Evolutionary conservation across 2,329 filamentous ascomycete species (phyloP).

Genomic region (Westerdykella aurantiaca): DNA sequence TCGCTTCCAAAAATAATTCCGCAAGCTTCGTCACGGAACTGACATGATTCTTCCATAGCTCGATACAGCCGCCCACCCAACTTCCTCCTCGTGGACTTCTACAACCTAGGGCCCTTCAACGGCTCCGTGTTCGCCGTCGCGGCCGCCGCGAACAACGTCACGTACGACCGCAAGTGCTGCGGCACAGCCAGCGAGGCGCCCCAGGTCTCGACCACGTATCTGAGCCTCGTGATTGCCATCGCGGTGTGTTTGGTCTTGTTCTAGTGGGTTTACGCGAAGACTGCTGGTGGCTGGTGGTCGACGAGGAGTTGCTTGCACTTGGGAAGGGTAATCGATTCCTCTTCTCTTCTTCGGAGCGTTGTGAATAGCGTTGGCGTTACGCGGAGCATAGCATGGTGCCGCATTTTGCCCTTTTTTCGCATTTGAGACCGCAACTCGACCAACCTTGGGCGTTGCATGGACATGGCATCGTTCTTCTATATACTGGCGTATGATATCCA

Average conservation of each 20-base stretch:
- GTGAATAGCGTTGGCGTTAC: no score
- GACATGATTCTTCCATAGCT: not conserved
- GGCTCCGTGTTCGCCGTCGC: slow-evolving; percentile 39
- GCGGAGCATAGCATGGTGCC: no score
- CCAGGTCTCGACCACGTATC: not conserved
- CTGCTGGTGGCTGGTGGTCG: no score
- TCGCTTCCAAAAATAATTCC: not conserved
- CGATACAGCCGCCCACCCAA: slow-evolving; percentile 29
- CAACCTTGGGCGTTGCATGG: no score
- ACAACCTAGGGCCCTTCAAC: slow-evolving; percentile 32
- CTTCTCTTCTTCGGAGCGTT: no score
- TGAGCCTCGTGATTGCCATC: slow-evolving; percentile 15
- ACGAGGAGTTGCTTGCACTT: no score
- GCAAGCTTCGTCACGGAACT: no score
- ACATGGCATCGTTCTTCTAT: not conserved
- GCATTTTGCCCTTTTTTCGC: no score
- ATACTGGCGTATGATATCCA: no score
- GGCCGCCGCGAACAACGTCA: slow-evolving; percentile 61
- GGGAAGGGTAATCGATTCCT: no score
- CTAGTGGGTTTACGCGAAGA: no score
- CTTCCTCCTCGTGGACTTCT: slow-evolving; percentile 40
- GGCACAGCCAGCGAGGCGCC: slow-evolving; percentile 34
- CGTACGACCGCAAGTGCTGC: slow-evolving; percentile 57
- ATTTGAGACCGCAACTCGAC: no score
- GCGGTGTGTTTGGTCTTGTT: slow-evolving; percentile 15